Conservation (phyloP, 768 basidiomycete genomes). For the Termitomyces sp. region DNA sequence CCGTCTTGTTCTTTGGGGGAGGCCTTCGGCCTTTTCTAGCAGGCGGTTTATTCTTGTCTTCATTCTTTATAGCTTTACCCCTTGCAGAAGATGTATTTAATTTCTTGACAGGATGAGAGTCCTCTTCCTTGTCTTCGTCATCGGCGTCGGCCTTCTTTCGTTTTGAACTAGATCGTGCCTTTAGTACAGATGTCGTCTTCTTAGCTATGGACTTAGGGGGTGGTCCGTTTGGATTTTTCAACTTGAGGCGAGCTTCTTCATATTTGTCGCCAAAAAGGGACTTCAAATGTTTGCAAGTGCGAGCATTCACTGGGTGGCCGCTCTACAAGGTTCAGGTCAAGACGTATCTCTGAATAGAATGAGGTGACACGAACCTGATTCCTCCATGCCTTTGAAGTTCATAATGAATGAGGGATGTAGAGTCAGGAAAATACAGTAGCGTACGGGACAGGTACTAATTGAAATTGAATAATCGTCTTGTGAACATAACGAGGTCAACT, state of each 20-base stretch:
- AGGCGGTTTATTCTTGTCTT: conserved; percentile 13
- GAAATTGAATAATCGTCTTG: neutral
- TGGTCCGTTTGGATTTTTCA: conserved; percentile 37
- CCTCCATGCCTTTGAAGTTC: conserved; percentile 25
- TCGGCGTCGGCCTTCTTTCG: conserved; percentile 21
- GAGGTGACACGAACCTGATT: conserved; percentile 20
- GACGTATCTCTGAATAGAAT: neutral
- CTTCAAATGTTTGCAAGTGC: conserved; percentile 47
- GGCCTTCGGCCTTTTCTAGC: conserved; percentile 22
- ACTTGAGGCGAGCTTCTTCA: conserved; percentile 39
- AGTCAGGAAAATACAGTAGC: conserved; percentile 1
- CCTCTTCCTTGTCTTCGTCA: conserved; percentile 12
- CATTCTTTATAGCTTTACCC: conserved; percentile 24
- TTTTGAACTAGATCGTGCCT: conserved; percentile 15
- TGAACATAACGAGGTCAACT: neutral
- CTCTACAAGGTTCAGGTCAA: conserved; percentile 12
- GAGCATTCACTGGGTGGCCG: conserved; percentile 39
- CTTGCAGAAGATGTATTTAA: conserved; percentile 6
- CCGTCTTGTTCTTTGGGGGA: conserved; percentile 16
- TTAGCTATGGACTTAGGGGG: conserved; percentile 20
- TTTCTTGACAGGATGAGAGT: conserved; percentile 10
- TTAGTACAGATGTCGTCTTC: conserved; percentile 16
- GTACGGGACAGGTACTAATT: conserved; percentile 30
- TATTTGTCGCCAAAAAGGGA: conserved; percentile 43
- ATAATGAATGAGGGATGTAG: neutral